Conservation (phyloP, 73 alveolate genomes). For the Paraurostyla sp. region DNA sequence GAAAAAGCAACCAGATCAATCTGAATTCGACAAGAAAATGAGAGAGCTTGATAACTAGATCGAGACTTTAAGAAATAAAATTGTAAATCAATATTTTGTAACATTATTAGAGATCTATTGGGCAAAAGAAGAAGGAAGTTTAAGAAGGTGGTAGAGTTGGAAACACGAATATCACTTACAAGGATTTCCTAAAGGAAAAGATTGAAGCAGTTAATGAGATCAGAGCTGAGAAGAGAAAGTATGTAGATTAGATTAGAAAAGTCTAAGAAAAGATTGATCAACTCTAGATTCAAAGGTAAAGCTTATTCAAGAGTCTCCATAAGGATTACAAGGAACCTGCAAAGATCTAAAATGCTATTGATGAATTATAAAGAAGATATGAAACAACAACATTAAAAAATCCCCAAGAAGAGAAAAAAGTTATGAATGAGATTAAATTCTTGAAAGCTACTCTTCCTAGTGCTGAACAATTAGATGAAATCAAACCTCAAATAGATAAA, state of each 20-base stretch:
- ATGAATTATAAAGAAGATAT: background rate
- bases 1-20: slow-evolving; percentile 30
- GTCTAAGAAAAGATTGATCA: background rate
- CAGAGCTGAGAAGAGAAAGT: background rate
- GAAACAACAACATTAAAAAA: slow-evolving; percentile 41
- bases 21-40: slow-evolving; percentile 28
- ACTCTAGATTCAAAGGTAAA: background rate
- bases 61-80: background rate
- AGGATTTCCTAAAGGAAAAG: slow-evolving; percentile 26
- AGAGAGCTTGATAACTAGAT: slow-evolving; percentile 8
- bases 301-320: background rate
- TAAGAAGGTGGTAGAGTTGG: slow-evolving; percentile 28
- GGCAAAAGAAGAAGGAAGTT: slow-evolving; percentile 9
- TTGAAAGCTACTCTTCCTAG: background rate
- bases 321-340: slow-evolving; percentile 13
- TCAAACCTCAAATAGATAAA: slow-evolving; percentile 17
- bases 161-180: slow-evolving; percentile 1
- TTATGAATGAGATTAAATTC: slow-evolving; percentile 2
- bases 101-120: background rate
- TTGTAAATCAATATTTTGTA: background rate
- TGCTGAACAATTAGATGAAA: background rate
- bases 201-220: background rate
- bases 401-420: slow-evolving; percentile 11
- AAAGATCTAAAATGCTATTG: background rate
- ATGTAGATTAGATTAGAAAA: background rate